Evolutionary conservation across 495 filamentous ascomycete genomes (phyloP).

Genomic region (Tuber umbilicatum): DNA sequence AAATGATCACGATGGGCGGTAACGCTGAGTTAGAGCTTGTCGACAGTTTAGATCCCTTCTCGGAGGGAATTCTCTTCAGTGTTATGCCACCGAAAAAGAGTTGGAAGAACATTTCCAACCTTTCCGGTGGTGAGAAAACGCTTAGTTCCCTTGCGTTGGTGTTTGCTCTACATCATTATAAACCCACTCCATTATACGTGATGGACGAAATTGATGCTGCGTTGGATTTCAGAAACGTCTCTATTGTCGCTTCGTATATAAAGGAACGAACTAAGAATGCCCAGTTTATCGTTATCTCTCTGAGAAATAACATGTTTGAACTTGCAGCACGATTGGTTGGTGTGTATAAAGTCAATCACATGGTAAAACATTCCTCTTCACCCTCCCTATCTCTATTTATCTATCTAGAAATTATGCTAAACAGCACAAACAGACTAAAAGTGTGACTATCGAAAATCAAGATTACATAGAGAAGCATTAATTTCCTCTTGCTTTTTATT

Average conservation of each 20-base stretch:
- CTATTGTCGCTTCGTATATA: slow-evolving; percentile 96
- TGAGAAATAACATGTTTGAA: slow-evolving; percentile 99
- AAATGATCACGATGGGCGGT: slow-evolving; percentile 99
- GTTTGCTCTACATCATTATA: slow-evolving; percentile 96
- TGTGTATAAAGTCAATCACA: slow-evolving; percentile 99
- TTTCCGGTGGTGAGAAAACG: slow-evolving; percentile 95
- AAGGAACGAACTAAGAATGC: slow-evolving; percentile 98
- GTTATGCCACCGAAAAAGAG: slow-evolving; percentile 99
- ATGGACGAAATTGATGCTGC: slow-evolving; percentile 99
- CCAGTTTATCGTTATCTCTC: slow-evolving; percentile 96
- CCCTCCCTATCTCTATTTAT: not conserved
- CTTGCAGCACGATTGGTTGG: slow-evolving; percentile 86
- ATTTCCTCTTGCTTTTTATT: slow-evolving; percentile 9
- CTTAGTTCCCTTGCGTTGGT: slow-evolving; percentile 87
- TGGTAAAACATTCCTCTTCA: slow-evolving; percentile 51
- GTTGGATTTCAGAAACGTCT: slow-evolving; percentile 95
- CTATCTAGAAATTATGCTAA: slow-evolving; percentile 5
- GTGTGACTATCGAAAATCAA: slow-evolving; percentile 86
- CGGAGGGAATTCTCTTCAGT: slow-evolving; percentile 89
- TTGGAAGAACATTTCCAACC: slow-evolving; percentile 97
- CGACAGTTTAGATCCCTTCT: slow-evolving; percentile 91
- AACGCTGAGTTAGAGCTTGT: slow-evolving; percentile 97
- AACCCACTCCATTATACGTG: slow-evolving; percentile 94
- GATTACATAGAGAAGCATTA: slow-evolving; percentile 58
- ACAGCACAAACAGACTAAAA: slow-evolving; percentile 58